Base-by-base conservation (phyloP, 192 early-diverging fungal species). In the Coemansia sp. region DNA sequence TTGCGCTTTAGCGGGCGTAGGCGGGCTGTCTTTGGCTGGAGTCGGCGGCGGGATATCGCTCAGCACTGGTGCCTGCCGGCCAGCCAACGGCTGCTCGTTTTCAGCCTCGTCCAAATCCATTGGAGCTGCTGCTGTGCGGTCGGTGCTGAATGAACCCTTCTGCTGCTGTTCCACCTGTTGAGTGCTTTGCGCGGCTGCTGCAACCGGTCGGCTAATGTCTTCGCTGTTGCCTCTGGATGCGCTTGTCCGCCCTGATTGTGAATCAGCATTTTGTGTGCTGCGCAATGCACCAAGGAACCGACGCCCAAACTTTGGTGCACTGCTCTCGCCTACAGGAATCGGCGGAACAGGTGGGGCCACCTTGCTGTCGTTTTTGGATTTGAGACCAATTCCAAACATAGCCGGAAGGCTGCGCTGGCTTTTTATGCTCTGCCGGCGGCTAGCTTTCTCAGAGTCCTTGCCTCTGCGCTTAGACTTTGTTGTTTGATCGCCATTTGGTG, bases 341-440 rank as follows among this genome's bases (percentile, higher is more conserved):
- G 66, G 67, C 9, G 77, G 77, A 10, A 80, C 77, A 1, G 77
- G 77, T 12, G 77, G 77, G 10, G 65, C 51, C 2, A 51, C 41
- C 59, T 69, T 71, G 58, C 14, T 52, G 22, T 80, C 77, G 41
- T 21, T 25, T 56, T 66, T 71, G 3, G 69, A n/a, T 52, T 73
- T 73, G 15, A 62, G 48, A 11, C 77, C 77, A 50, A 79, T 69
- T 21, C 70, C 70, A 72, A 80, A 75, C 72, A 80, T 80, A 7
- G 77, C 77, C 7, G 77, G 77, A 10, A 80, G 65, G 47, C 77
- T 80, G 29, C 77, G 77, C 56, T 80, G 77, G 49, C 61, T 80
- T 32, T 80, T 80, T 69, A 80, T 67, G 51, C 77, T 80, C 69
- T 80, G 77, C 35, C 77, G 68, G 62, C 77, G 68, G 38, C 21